phyloP scores from a whole-genome alignment of 1,284 basidiomycete species.

The Volvariella volvacea region DNA sequence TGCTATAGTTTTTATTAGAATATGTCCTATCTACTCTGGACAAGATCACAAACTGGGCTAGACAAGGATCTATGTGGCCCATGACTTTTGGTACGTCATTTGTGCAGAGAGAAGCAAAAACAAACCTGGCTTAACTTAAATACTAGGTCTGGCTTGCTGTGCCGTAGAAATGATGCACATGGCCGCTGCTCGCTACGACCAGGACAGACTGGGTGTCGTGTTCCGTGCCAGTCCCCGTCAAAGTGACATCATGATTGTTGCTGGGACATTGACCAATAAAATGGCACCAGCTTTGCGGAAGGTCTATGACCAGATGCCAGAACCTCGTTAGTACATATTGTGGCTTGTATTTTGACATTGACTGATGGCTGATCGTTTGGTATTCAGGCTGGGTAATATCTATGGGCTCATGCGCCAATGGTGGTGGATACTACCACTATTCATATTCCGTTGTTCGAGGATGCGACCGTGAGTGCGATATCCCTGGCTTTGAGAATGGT shows the following conservation, averaged over 20 bases:
- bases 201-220: conserved; percentile 95
- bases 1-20: conserved; percentile 44
- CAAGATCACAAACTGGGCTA: conserved; percentile 96
- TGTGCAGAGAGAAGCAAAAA: too few species aligned
- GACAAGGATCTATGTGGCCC: conserved; percentile 99
- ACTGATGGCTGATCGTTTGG: conserved; percentile 4
- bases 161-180: conserved; percentile 99
- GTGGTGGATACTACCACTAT: conserved; percentile 98
- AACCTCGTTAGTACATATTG: conserved; percentile 55
- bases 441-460: conserved; percentile 98
- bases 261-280: conserved; percentile 98
- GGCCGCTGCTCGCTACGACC: conserved; percentile 98
- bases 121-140: too few species aligned
- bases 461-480: conserved; percentile 78
- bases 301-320: conserved; percentile 97
- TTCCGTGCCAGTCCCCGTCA: conserved; percentile 98
- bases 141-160: conserved; percentile 89
- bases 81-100: conserved; percentile 82
- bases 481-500: conserved; percentile 4
- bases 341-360: conserved; percentile 4
- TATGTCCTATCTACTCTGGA: conserved; percentile 96
- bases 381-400: conserved; percentile 90
- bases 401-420: conserved; percentile 99
- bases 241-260: conserved; percentile 99
- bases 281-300: conserved; percentile 97